phyloP scores from a whole-genome alignment of 2,329 filamentous ascomycete genomes.

The Cladosporium sp. region DNA sequence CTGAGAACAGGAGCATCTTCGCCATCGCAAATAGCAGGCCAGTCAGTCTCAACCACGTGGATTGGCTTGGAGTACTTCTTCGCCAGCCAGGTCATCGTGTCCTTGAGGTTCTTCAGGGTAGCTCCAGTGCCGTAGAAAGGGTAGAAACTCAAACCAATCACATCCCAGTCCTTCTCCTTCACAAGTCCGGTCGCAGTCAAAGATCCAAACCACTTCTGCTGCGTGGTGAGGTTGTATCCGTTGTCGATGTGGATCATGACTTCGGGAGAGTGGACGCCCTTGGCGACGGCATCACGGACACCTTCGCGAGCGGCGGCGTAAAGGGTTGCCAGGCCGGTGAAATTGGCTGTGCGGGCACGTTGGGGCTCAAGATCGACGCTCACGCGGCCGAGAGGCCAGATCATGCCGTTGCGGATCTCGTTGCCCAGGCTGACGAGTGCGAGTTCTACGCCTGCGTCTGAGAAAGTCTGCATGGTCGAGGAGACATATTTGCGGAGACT shows the following conservation, averaged over 20 bases:
- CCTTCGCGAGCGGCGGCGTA: slow-evolving; percentile 34
- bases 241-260: slow-evolving; percentile 41
- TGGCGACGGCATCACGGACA: slow-evolving; percentile 34
- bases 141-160: slow-evolving; percentile 31
- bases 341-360: slow-evolving; percentile 35
- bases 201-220: slow-evolving; percentile 35
- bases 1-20: slow-evolving; percentile 32
- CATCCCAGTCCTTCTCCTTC: slow-evolving; percentile 31
- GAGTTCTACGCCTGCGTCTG: slow-evolving; percentile 41
- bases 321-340: slow-evolving; percentile 36
- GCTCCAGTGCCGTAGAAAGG: slow-evolving; percentile 37
- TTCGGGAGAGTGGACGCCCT: slow-evolving; percentile 33
- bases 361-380: slow-evolving; percentile 39
- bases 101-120: slow-evolving; percentile 32
- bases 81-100: slow-evolving; percentile 30
- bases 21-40: slow-evolving; percentile 33
- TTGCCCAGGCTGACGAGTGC: slow-evolving; percentile 45
- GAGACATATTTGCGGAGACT: slow-evolving; percentile 39
- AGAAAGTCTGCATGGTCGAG: slow-evolving; percentile 42
- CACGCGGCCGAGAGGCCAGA: slow-evolving; percentile 40
- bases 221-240: slow-evolving; percentile 35
- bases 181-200: slow-evolving; percentile 34
- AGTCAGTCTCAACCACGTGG: slow-evolving; percentile 37
- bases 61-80: slow-evolving; percentile 35
- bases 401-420: slow-evolving; percentile 41